phyloP scores from a whole-genome alignment of 176 grass and related monocot species.

The Aechmea fasciata region DNA sequence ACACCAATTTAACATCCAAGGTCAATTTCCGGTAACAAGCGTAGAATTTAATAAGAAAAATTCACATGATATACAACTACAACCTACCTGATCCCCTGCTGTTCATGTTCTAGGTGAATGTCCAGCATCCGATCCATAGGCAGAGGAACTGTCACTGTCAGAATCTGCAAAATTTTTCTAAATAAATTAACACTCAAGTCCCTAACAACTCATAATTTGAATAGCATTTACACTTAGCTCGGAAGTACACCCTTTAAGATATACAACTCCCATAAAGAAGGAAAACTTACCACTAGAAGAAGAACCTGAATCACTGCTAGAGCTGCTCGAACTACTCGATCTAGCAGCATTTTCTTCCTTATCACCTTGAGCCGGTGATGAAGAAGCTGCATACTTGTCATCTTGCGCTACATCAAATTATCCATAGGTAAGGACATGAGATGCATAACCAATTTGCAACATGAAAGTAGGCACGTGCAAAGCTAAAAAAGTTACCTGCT shows the following conservation, averaged over 20 bases:
- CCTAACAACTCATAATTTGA: too few species aligned
- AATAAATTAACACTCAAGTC: not conserved
- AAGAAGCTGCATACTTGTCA: constrained; percentile 44
- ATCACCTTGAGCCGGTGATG: constrained; percentile 30
- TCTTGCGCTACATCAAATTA: not conserved
- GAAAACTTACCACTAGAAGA: constrained; percentile 74
- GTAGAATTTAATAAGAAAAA: not conserved
- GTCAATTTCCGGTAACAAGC: not conserved
- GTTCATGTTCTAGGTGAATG: constrained; percentile 55
- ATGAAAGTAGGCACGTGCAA: not conserved
- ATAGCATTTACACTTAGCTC: too few species aligned
- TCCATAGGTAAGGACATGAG: not conserved
- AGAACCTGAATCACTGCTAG: constrained; percentile 83
- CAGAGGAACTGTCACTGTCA: constrained; percentile 83
- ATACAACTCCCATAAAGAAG: not conserved
- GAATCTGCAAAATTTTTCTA: constrained; percentile 54
- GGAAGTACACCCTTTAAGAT: not conserved
- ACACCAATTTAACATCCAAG: too few species aligned
- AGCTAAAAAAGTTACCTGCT: constrained; percentile 31
- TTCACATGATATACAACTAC: not conserved
- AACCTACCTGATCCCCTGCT: constrained; percentile 40
- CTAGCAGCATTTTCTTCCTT: constrained; percentile 53
- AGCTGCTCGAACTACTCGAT: constrained; percentile 74
- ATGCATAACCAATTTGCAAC: not conserved
- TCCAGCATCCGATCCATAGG: constrained; percentile 61